Conservation (phyloP, 2,329 filamentous ascomycete species). For the Verticillium isaacii region DNA sequence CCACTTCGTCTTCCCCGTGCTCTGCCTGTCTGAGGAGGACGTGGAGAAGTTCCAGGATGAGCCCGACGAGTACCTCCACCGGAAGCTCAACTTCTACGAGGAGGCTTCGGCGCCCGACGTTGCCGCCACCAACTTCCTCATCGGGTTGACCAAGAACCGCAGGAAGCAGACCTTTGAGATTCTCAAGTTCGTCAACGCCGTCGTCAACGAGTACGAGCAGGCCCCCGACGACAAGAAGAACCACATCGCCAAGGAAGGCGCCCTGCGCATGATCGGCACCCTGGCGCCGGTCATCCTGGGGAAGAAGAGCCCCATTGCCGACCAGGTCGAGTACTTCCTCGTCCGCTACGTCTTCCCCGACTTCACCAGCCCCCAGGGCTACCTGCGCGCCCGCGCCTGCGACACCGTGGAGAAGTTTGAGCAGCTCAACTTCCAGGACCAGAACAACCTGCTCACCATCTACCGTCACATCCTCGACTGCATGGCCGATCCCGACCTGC, state of each 20-base stretch:
- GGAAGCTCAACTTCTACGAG: slow-evolving; percentile 97
- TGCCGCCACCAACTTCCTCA: slow-evolving; percentile 92
- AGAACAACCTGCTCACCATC: slow-evolving; percentile 90
- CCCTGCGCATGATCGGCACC: slow-evolving; percentile 93
- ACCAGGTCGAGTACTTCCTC: slow-evolving; percentile 97
- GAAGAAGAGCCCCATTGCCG: slow-evolving; percentile 97
- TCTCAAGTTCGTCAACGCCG: slow-evolving; percentile 87
- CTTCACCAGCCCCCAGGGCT: slow-evolving; percentile 88
- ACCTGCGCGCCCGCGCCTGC: slow-evolving; percentile 88
- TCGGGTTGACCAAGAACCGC: slow-evolving; percentile 88
- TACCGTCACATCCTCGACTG: slow-evolving; percentile 96
- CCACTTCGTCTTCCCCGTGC: slow-evolving; percentile 90
- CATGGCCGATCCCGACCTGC: slow-evolving; percentile 90
- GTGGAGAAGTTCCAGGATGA: slow-evolving; percentile 91
- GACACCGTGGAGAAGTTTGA: slow-evolving; percentile 98
- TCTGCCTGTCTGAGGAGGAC: slow-evolving; percentile 89
- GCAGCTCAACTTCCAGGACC: slow-evolving; percentile 93
- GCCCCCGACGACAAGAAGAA: slow-evolving; percentile 86
- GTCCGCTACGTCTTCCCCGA: slow-evolving; percentile 98
- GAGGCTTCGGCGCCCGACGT: slow-evolving; percentile 94
- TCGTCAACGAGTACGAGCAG: slow-evolving; percentile 88
- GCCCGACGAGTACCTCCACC: slow-evolving; percentile 92
- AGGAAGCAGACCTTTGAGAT: slow-evolving; percentile 96
- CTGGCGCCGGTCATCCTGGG: slow-evolving; percentile 89
- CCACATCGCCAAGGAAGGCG: slow-evolving; percentile 92